phyloP scores from a whole-genome alignment of 1,284 basidiomycete genomes.

The Fomitopsis betulina region DNA sequence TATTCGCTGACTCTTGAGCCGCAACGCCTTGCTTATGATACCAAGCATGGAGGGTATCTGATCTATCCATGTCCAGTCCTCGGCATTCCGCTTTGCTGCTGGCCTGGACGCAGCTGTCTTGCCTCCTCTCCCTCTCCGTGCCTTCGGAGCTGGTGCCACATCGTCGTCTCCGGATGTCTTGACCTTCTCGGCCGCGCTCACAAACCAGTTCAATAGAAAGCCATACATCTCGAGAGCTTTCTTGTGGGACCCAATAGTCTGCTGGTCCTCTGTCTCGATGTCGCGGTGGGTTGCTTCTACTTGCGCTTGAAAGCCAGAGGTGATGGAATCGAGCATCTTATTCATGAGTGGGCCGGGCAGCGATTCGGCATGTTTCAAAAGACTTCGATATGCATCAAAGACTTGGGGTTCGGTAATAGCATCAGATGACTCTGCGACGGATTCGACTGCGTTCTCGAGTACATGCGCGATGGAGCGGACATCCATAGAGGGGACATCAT shows the following conservation, averaged over 20 bases:
- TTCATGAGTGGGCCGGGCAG: conserved; percentile 61
- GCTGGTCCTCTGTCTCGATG: conserved; percentile 66
- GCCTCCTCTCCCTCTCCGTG: conserved; percentile 53
- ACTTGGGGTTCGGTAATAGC: conserved; percentile 59
- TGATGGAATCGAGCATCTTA: conserved; percentile 76
- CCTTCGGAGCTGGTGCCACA: conserved; percentile 37
- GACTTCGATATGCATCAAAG: conserved; percentile 76
- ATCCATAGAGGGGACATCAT: conserved; percentile 50
- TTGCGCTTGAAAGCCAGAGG: conserved; percentile 67
- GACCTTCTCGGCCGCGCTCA: conserved; percentile 70
- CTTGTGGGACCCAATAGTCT: conserved; percentile 67
- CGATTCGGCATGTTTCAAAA: conserved; percentile 65
- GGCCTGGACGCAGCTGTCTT: conserved; percentile 43
- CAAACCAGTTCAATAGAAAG: conserved; percentile 86
- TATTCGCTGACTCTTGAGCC: conserved; percentile 74
- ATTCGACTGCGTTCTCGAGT: conserved; percentile 71
- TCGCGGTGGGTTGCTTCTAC: conserved; percentile 65
- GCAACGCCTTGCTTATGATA: conserved; percentile 70
- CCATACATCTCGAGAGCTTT: conserved; percentile 82
- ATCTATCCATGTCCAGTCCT: conserved; percentile 74
- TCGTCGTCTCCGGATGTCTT: conserved; percentile 53
- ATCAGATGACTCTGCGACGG: conserved; percentile 69
- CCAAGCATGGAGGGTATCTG: conserved; percentile 69
- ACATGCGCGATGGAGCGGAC: conserved; percentile 34
- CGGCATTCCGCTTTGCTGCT: conserved; percentile 40